Evolutionary conservation across 2,329 filamentous ascomycete species (phyloP).

Genomic region (Ceratocystis eucalypticola): DNA sequence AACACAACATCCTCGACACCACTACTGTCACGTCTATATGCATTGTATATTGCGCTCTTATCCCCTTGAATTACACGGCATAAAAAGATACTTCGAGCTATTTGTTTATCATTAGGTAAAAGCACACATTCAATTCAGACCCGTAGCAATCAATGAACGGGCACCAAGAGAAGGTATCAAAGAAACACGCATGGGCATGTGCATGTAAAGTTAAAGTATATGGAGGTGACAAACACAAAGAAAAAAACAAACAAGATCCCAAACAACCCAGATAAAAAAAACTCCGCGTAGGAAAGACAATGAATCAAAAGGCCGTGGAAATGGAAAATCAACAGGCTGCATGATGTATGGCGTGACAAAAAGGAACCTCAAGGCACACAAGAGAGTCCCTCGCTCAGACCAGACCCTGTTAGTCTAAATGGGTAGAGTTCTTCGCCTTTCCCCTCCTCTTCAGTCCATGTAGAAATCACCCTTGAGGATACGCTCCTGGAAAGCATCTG

Average conservation of each 20-base stretch:
- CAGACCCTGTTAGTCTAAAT: neutral
- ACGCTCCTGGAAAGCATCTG: constrained; percentile 90
- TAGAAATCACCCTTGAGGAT: constrained; percentile 97
- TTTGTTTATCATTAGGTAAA: neutral
- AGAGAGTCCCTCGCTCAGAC: neutral
- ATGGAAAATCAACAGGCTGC: constrained; percentile 9
- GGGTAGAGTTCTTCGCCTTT: neutral
- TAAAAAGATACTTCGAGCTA: neutral
- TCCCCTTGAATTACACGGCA: neutral
- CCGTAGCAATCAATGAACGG: neutral
- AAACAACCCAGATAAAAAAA: neutral
- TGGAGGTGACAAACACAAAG: neutral
- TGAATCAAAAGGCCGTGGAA: neutral
- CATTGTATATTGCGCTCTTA: too few species aligned
- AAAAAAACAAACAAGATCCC: neutral
- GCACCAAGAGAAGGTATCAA: neutral
- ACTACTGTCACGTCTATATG: too few species aligned
- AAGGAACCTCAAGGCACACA: neutral
- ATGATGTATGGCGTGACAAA: neutral
- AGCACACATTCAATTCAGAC: neutral
- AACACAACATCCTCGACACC: too few species aligned
- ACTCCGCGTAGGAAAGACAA: neutral
- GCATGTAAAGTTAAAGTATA: constrained; percentile 7
- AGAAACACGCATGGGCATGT: constrained; percentile 16
- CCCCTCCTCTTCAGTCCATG: constrained; percentile 56